Base-by-base conservation (phyloP, 352 stramenopile species). In the Phytophthora citricola region DNA sequence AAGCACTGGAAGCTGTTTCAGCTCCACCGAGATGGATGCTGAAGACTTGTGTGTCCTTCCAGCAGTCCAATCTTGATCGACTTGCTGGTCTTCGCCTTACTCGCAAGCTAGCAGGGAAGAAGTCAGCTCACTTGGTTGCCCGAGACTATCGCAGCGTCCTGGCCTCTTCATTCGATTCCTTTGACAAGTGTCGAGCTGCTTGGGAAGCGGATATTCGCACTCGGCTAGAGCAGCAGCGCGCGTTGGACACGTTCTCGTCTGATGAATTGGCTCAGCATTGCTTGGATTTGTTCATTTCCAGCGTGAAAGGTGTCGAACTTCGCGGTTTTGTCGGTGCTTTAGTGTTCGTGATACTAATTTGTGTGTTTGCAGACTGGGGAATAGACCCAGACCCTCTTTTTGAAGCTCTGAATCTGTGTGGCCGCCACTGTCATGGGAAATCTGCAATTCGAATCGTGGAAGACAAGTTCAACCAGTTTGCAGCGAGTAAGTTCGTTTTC, bases 331-430 rank as follows among this genome's bases (percentile, higher is more conserved):
- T 12, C 31, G 10, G 31, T 57, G n/a, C 6, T 51, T 58, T 50
- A 29, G 5, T 4, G 5, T 52, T 48, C 7, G n/a, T 36, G 15
- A 52, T 56, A n/a, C 27, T 63, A n/a, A 58, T 15, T 5, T 49
- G 12, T 49, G n/a, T 4, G 31, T 26, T 51, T 52, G 26, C 63
- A 89, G 86, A 90, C 52, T 89, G 80, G 82, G 82, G 83, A 5
- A 44, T 92, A 5, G 86, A 94, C 41, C 71, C 77, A 1, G 80
- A 90, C 17, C 73, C 74, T 27, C 71, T 94, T 5, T 86, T 94
- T 45, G 76, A 85, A 20, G 83, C 78, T 3, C 66, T 92, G 17
- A 94, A 92, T 41, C 26, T 90, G 49, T 90, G 83, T 29, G 63
- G 85, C 11, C 63, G 71, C 1, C 79, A 90, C 58, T 79, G 76